These are phyloP conservation scores for Cryptosporidium felis DNA, from an alignment of 169 alveolate genomes.

Conservation along the genomic window DNA sequence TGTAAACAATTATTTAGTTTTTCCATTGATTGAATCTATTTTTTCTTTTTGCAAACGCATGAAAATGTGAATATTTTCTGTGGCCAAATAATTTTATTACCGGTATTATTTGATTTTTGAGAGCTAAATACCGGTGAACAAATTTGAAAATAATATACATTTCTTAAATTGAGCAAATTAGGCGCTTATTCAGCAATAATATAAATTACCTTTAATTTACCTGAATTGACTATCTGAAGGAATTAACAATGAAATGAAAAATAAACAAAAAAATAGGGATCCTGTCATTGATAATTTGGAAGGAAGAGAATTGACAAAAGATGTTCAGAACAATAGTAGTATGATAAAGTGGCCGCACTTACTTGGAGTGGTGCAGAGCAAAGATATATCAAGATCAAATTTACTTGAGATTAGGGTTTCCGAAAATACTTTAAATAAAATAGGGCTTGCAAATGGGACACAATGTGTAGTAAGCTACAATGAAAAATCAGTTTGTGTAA, in stretches of 20 bases:
- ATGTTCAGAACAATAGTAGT: not conserved
- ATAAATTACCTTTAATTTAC: no score
- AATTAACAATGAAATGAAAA: conserved; percentile 53
- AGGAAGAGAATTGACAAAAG: not conserved
- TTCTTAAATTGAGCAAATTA: no score
- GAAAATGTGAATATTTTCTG: no score
- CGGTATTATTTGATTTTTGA: no score
- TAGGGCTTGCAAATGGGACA: conserved; percentile 47
- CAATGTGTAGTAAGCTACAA: not conserved
- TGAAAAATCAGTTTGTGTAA: conserved; percentile 21
- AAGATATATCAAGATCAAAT: conserved; percentile 36
- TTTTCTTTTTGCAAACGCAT: not conserved
- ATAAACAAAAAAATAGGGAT: conserved; percentile 20
- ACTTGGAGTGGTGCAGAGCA: not conserved
- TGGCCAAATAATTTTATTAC: no score
- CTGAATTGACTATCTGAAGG: no score
- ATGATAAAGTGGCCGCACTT: conserved; percentile 10
- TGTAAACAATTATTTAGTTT: not conserved
- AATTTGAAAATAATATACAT: no score
- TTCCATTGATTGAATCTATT: not conserved
- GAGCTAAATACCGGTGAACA: no score
- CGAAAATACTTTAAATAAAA: conserved; percentile 1
- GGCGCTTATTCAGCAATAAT: no score
- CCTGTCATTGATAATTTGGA: no score
- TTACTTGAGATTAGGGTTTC: conserved; percentile 45